Conservation (phyloP, 1,284 basidiomycete species). For the Fomitopsis betulina region DNA sequence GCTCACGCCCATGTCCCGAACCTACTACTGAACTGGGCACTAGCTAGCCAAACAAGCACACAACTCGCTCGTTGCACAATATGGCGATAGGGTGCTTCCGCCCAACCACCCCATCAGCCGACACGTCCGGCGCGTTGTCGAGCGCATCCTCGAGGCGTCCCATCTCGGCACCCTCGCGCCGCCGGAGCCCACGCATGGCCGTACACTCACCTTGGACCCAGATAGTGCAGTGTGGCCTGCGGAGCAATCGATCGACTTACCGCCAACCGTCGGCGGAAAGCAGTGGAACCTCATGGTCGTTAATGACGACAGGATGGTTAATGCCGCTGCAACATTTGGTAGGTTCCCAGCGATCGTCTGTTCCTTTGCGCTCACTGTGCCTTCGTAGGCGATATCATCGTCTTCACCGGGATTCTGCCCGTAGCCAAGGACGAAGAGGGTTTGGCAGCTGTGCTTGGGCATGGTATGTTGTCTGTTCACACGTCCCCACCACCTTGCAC, state of each 20-base stretch:
- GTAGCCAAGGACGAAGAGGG: slow-evolving; percentile 78
- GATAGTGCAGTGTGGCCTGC: slow-evolving; percentile 14
- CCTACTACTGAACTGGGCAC: not conserved
- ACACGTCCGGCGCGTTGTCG: slow-evolving; percentile 68
- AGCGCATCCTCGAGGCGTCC: slow-evolving; percentile 69
- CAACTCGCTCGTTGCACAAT: slow-evolving; percentile 50
- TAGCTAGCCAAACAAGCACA: slow-evolving; percentile 51
- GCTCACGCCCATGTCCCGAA: not conserved
- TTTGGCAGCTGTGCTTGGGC: slow-evolving; percentile 82
- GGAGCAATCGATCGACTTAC: slow-evolving; percentile 15
- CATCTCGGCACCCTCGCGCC: slow-evolving; percentile 60
- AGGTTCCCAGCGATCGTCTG: slow-evolving; percentile 9
- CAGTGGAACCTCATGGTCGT: slow-evolving; percentile 83
- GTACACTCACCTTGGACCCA: not conserved
- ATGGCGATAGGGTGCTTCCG: slow-evolving; percentile 59
- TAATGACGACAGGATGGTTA: slow-evolving; percentile 67
- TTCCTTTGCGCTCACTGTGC: not conserved
- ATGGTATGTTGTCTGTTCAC: slow-evolving; percentile 59
- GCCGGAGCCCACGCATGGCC: slow-evolving; percentile 1
- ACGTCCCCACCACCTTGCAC: not conserved
- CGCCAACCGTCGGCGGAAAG: slow-evolving; percentile 28
- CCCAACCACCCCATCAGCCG: slow-evolving; percentile 60
- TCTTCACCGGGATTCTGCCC: slow-evolving; percentile 89
- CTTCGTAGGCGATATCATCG: slow-evolving; percentile 65
- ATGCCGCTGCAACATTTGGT: slow-evolving; percentile 82